Evolutionary conservation across 176 grass and related monocot genomes (phyloP).

Genomic region (Alopecurus myosuroides): DNA sequence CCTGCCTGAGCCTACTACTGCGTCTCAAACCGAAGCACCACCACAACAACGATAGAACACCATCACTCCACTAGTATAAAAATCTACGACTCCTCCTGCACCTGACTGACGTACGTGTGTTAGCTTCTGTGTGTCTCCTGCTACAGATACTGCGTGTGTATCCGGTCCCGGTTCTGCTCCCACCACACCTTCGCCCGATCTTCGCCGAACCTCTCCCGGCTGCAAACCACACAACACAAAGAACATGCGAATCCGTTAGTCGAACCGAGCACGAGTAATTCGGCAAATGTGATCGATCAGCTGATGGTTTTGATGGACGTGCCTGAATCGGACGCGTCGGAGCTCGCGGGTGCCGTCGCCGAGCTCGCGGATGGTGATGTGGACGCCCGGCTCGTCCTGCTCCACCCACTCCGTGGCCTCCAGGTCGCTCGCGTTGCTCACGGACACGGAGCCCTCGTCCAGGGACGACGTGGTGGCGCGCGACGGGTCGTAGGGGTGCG

Average conservation of each 20-base stretch:
- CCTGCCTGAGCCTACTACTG: not conserved
- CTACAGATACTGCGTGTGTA: conserved; percentile 88
- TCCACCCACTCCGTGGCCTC: conserved; percentile 88
- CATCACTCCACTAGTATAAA: conserved; percentile 21
- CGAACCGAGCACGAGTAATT: not conserved
- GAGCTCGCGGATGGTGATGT: conserved; percentile 90
- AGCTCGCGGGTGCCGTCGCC: conserved; percentile 87
- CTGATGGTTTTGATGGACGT: not conserved
- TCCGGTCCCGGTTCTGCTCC: conserved; percentile 88
- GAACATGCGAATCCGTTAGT: not conserved
- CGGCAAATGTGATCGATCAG: not conserved
- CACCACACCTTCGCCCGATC: conserved; percentile 91
- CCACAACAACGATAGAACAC: too few relatives aligned
- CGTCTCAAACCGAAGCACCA: not conserved
- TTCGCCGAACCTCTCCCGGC: conserved; percentile 87
- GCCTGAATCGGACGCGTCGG: conserved; percentile 93
- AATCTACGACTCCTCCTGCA: not conserved
- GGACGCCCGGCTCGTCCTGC: conserved; percentile 87
- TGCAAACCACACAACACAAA: conserved; percentile 24
- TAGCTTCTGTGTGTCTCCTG: not conserved
- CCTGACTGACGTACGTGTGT: not conserved
- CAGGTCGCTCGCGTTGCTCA: conserved; percentile 90
- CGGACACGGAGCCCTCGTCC: conserved; percentile 82
- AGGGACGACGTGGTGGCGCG: conserved; percentile 83
- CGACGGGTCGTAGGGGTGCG: conserved; percentile 36